Base-by-base conservation (phyloP, 2,329 filamentous ascomycete genomes). In the Phaeosphaeria sp. region DNA sequence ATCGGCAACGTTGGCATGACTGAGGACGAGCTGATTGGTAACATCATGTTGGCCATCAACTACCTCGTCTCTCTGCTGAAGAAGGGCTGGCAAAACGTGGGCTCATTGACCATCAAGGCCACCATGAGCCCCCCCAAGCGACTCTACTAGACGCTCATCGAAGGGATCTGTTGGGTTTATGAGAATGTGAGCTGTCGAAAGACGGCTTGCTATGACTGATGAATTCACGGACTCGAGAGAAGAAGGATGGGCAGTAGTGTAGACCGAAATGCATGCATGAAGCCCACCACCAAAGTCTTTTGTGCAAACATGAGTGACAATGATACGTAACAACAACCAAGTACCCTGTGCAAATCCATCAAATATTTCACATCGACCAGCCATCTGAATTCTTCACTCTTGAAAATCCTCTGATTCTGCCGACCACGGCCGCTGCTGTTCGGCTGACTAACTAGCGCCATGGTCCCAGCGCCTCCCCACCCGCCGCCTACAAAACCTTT, bases 21-120 rank as follows among this genome's bases (percentile, higher is more conserved):
- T 69, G 85, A 92, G 85, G 95, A 99, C 79, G 92, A 97, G 87
- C 86, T 99, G 72, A 90, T 99, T 73, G 91, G 88, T 80, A 99
- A 99, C 90, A 93, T 98, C 85, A 99, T 99, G 95, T 85, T 99
- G 85, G 88, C 94, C 84, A 98, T 99, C 90, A 99, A 99, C 91
- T 99, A 99, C 89, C 90, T 99, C 71, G 94, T 99, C 82, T 97
- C 93, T 68, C 88, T 99, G 75, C 87, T 99, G 81, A 99, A 99
- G 93, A 99, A 99, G 92, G 95, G 95, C 82, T 99, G 95, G 95
- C 95, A 99, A 89, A 99, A 99, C 89, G 95, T 99, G 78, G 95
- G 95, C 81, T 95, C 91, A 88, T 89, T 99, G 85, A 97, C 93
- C 81, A 95, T 99, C 89, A 99, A 99, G 92, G 95, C 95, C 85